phyloP scores from a whole-genome alignment of 108 stramenopile genomes.

The Fistulifera solaris region DNA sequence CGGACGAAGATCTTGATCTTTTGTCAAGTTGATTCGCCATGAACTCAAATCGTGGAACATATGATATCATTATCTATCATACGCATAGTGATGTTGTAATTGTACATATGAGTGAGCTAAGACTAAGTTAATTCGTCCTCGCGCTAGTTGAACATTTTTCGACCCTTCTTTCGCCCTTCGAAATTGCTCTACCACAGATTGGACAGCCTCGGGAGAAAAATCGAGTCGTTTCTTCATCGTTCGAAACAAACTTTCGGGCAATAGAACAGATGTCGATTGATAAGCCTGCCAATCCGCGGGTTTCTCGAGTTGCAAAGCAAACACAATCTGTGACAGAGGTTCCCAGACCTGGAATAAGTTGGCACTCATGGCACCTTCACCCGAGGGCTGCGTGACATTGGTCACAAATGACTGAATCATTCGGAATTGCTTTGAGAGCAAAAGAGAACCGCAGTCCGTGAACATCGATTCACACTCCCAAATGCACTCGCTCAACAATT shows the following conservation, averaged over 20 bases:
- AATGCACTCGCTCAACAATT: slow-evolving; percentile 47
- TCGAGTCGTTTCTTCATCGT: slow-evolving; percentile 56
- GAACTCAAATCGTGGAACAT: slow-evolving; percentile 11
- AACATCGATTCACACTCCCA: slow-evolving; percentile 38
- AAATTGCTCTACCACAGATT: slow-evolving; percentile 5
- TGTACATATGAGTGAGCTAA: too few relatives aligned
- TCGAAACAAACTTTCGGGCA: slow-evolving; percentile 40
- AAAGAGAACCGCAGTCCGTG: slow-evolving; percentile 77
- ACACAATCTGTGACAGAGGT: slow-evolving; percentile 55
- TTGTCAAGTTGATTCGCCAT: slow-evolving; percentile 27
- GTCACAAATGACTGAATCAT: slow-evolving; percentile 44
- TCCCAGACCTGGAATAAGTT: slow-evolving; percentile 50
- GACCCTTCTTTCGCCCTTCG: neutral
- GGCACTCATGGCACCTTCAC: slow-evolving; percentile 12
- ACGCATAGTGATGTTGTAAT: too few relatives aligned
- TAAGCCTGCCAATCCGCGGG: slow-evolving; percentile 67
- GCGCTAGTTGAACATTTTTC: too few relatives aligned
- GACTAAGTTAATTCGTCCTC: too few relatives aligned
- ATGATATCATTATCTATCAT: too few relatives aligned
- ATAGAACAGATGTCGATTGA: slow-evolving; percentile 31
- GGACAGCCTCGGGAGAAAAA: slow-evolving; percentile 42
- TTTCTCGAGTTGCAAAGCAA: slow-evolving; percentile 67
- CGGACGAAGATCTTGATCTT: slow-evolving; percentile 14
- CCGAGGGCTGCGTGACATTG: slow-evolving; percentile 15
- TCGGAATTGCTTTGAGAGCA: slow-evolving; percentile 78